Evolutionary conservation across 2,329 filamentous ascomycete genomes (phyloP).

Genomic region (Pseudogymnoascus destructans): DNA sequence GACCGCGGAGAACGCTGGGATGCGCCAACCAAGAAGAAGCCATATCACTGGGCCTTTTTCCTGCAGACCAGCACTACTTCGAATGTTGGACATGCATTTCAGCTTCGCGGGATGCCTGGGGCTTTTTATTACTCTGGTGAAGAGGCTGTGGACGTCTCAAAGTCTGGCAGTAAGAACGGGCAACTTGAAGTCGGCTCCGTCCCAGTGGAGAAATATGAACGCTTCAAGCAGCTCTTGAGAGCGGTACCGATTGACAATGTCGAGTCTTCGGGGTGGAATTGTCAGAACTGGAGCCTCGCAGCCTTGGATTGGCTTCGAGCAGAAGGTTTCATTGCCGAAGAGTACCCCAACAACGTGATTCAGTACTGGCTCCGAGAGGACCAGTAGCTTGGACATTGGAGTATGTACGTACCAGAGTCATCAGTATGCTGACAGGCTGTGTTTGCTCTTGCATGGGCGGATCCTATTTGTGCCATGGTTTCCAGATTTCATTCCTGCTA

Average conservation of each 20-base stretch:
- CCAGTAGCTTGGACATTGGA: neutral
- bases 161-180: neutral
- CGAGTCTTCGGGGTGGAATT: constrained; percentile 10
- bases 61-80: neutral
- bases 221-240: neutral
- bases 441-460: neutral
- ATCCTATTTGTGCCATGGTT: neutral
- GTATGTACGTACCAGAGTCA: no score
- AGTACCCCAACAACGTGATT: neutral
- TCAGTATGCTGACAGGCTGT: no score
- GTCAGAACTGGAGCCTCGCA: constrained; percentile 8
- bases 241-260: neutral
- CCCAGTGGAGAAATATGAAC: constrained; percentile 1
- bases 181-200: constrained; percentile 8
- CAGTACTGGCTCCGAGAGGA: neutral
- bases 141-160: constrained; percentile 2
- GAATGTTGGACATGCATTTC: constrained; percentile 1
- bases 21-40: constrained; percentile 4
- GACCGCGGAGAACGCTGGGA: constrained; percentile 4
- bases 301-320: neutral
- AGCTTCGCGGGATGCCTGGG: constrained; percentile 11
- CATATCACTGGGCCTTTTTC: constrained; percentile 11
- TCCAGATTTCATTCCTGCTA: neutral
- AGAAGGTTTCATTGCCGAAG: neutral
- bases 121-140: constrained; percentile 4